Percentiles rank a stretch among this genome's conserved stretches.
Evolutionary conservation across 495 filamentous ascomycete genomes (phyloP).

Genomic region (Neurospora sp.): DNA sequence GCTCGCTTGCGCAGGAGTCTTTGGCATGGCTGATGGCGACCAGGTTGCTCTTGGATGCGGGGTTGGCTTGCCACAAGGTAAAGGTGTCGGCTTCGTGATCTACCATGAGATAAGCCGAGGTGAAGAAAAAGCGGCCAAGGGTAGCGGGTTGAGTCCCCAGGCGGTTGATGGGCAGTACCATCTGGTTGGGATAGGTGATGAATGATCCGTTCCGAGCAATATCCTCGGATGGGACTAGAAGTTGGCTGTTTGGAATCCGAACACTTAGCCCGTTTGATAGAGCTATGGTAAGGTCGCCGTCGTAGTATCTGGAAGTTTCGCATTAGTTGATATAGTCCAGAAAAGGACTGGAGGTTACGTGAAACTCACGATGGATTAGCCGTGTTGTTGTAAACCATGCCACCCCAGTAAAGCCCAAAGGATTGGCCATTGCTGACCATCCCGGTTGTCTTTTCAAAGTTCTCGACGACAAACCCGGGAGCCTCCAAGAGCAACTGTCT

Average conservation of each 20-base stretch:
- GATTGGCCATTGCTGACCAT: neutral
- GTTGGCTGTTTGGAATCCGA: constrained; percentile 25
- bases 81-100: constrained; percentile 21
- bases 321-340: neutral
- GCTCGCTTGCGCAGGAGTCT: neutral
- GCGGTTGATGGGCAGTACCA: constrained; percentile 17
- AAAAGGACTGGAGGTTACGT: neutral
- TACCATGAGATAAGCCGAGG: constrained; percentile 29
- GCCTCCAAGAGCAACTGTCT: constrained; percentile 17
- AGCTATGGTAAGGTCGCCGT: constrained; percentile 13
- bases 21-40: neutral
- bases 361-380: neutral
- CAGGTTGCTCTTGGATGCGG: neutral
- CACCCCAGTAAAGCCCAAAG: constrained; percentile 3
- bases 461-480: constrained; percentile 8
- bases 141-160: constrained; percentile 19
- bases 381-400: neutral
- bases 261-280: constrained; percentile 13
- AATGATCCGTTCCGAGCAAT: constrained; percentile 18
- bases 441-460: constrained; percentile 8
- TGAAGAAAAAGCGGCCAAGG: constrained; percentile 32
- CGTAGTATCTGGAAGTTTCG: constrained; percentile 1
- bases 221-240: constrained; percentile 22
- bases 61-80: constrained; percentile 18
- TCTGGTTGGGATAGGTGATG: constrained; percentile 7